phyloP scores from a whole-genome alignment of 2,329 filamentous ascomycete genomes.

The Aspergillus uvarum region DNA sequence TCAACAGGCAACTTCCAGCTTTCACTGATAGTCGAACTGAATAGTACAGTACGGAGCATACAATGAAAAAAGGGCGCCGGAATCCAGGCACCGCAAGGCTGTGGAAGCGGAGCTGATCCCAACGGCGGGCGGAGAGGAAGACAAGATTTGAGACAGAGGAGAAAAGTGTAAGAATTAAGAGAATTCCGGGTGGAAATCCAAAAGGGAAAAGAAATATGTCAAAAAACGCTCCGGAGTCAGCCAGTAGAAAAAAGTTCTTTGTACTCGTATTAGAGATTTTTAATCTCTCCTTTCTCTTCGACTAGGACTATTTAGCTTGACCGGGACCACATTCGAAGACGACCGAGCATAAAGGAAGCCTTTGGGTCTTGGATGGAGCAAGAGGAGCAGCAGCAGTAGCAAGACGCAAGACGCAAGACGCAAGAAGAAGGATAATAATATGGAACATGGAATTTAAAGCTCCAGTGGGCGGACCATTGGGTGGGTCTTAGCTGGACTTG shows the following conservation, averaged over 20 bases:
- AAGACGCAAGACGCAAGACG: neutral
- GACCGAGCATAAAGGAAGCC: neutral
- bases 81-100: conserved; percentile 21
- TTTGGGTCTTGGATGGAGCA: neutral
- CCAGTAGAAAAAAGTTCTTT: neutral
- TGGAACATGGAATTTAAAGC: conserved; percentile 4
- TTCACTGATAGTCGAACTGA: too few relatives aligned
- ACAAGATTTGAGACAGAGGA: conserved; percentile 7
- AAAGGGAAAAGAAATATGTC: conserved; percentile 7
- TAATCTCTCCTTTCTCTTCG: neutral
- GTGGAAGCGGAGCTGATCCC: conserved; percentile 23
- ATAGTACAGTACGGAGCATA: neutral
- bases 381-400: neutral
- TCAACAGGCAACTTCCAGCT: neutral
- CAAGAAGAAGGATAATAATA: neutral
- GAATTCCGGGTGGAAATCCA: conserved; percentile 4
- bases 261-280: neutral
- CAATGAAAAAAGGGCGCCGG: neutral
- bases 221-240: neutral
- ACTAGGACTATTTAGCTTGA: neutral
- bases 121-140: conserved; percentile 24
- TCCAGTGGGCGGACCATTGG: neutral
- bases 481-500: neutral
- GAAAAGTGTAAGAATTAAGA: conserved; percentile 9
- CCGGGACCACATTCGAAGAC: neutral